Base-by-base conservation (phyloP, 768 basidiomycete genomes). In the Russula abietina region DNA sequence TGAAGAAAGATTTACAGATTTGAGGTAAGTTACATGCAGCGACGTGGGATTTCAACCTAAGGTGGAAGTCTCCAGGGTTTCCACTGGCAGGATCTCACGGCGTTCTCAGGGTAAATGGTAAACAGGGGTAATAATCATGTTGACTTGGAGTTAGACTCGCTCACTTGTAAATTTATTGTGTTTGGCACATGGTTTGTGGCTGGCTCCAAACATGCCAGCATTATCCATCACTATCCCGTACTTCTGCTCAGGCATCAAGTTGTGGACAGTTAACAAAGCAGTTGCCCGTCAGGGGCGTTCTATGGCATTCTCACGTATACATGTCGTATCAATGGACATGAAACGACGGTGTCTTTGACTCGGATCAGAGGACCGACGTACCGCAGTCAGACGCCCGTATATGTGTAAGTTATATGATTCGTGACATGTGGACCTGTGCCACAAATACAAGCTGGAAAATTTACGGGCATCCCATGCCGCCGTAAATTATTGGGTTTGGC, bases 291-390 rank as follows among this genome's bases (percentile, higher is more conserved):
- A 38, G 22, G 43, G 12, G 12, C 33, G 22, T 30, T 55, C 53
- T 26, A 58, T 55, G 65, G 64, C 65, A 1, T 59, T 66, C 12
- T 66, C 12, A 12, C 60, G 63, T 59, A 63, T 58, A 50, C 38
- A 38, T 14, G 16, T 16, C 38, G 38, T 38, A 17, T 7, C 1
- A 14, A 39, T 39, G 38, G 6, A n/a, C 3, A 39, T 17, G 16
- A 39, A 17, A 39, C 38, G 38, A 3, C 38, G 38, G 0, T 39
- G 38, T 36, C 9, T 17, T 0, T 6, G 14, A 17, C 38, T 39
- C 38, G 38, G 38, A 39, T 39, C 38, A 39, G 16, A 38, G 14
- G 14, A 17, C 38, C 14, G 38, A 38, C 14, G 38, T 17, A 7
- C 38, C 16, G 16, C 4, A 17, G 38, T 39, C 16, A 39, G 16